Evolutionary conservation across 1,139 yeast species (phyloP).

Genomic region (Oligophagozyma castellii): DNA sequence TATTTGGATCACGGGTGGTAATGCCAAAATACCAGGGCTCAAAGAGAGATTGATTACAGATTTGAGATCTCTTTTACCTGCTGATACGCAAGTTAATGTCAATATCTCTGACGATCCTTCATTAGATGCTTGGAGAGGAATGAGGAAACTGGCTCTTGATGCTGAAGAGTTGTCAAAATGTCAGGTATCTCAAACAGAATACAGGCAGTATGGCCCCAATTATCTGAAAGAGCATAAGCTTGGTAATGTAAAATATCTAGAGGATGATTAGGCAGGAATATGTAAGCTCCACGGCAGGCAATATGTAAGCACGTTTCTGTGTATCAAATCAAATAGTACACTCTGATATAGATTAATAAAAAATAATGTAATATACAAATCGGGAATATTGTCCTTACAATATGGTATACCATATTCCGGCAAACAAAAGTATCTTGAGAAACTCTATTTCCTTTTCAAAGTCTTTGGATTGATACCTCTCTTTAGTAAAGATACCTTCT

Average conservation of each 20-base stretch:
- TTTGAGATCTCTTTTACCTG: slow-evolving; percentile 57
- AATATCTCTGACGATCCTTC: slow-evolving; percentile 53
- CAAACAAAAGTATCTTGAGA: too few relatives aligned
- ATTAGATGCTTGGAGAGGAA: slow-evolving; percentile 86
- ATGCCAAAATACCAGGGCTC: slow-evolving; percentile 51
- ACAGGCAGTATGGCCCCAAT: slow-evolving; percentile 80
- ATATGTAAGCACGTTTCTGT: too few relatives aligned
- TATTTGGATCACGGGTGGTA: slow-evolving; percentile 80
- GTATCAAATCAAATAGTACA: too few relatives aligned
- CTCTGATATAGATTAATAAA: too few relatives aligned
- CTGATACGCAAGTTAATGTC: slow-evolving; percentile 47
- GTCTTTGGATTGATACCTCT: slow-evolving; percentile 67
- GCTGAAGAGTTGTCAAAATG: slow-evolving; percentile 33
- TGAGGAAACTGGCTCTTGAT: slow-evolving; percentile 63
- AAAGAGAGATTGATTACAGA: slow-evolving; percentile 53
- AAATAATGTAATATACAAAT: too few relatives aligned
- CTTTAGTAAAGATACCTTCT: slow-evolving; percentile 59
- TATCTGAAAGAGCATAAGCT: slow-evolving; percentile 78
- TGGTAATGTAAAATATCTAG: slow-evolving; percentile 37
- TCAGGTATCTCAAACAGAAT: slow-evolving; percentile 55
- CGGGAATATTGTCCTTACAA: too few relatives aligned
- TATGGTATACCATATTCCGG: too few relatives aligned
- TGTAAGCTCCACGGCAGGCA: too few relatives aligned
- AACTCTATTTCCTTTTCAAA: too few relatives aligned
- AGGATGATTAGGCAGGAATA: too few relatives aligned